A percentile compares a stretch with the other conserved stretches of the same genome.
Conservation (phyloP, 345 rosid genomes). For the Linum tenue region DNA sequence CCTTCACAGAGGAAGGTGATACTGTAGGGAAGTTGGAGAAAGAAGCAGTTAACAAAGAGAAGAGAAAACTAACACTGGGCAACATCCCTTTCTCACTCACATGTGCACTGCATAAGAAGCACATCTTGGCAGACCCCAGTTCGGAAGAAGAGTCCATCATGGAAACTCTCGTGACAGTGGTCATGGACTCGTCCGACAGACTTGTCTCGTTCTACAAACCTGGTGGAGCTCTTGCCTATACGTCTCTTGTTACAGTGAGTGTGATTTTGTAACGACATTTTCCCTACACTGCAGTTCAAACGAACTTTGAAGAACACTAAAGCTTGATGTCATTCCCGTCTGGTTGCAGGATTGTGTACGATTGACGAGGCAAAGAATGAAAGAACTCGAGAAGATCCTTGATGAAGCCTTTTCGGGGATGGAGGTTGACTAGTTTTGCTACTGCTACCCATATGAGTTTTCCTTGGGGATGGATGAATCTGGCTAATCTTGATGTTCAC, state of each 20-base stretch:
- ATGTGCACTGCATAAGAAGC: slow-evolving; percentile 61
- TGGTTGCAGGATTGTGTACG: slow-evolving; percentile 53
- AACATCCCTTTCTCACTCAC: slow-evolving; percentile 68
- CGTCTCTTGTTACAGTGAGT: slow-evolving; percentile 59
- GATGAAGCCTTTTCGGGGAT: slow-evolving; percentile 48
- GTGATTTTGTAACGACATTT: background rate
- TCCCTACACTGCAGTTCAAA: background rate
- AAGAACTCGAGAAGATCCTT: slow-evolving; percentile 40
- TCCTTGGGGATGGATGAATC: too few species aligned
- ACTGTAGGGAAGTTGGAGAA: slow-evolving; percentile 31
- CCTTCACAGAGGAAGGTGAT: slow-evolving; percentile 33
- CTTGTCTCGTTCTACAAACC: slow-evolving; percentile 74
- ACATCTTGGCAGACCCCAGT: slow-evolving; percentile 81
- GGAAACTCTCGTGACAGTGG: slow-evolving; percentile 69
- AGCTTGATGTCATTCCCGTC: background rate
- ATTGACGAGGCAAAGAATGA: slow-evolving; percentile 49
- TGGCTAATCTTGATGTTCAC: too few species aligned
- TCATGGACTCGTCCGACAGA: slow-evolving; percentile 57
- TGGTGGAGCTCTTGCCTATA: slow-evolving; percentile 71
- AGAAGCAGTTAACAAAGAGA: slow-evolving; percentile 61
- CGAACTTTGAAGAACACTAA: background rate
- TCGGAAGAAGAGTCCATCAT: slow-evolving; percentile 80
- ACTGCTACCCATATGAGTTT: too few species aligned
- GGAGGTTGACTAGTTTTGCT: slow-evolving; percentile 35
- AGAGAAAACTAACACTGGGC: slow-evolving; percentile 56